Evolutionary conservation across 345 rosid genomes (phyloP).

Genomic region (Arabis hirsuta): DNA sequence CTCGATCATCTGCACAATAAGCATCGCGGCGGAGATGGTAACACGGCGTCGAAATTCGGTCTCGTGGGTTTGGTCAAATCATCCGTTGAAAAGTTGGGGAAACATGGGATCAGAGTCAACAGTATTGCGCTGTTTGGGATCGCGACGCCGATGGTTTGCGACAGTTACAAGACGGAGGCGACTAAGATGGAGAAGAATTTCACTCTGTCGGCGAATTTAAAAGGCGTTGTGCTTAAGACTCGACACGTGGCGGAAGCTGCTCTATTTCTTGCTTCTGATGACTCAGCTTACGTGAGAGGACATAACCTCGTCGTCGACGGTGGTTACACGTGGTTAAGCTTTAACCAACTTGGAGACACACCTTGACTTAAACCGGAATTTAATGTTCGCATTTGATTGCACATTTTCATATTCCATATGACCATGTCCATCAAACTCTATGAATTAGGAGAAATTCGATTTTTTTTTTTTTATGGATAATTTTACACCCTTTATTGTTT

Average conservation of each 20-base stretch:
- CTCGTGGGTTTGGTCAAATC: constrained; percentile 62
- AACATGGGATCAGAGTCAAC: constrained; percentile 73
- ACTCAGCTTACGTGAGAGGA: constrained; percentile 14
- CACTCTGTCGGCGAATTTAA: neutral
- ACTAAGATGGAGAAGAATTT: constrained; percentile 48
- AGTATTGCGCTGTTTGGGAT: constrained; percentile 70
- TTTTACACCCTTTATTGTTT: too few species aligned
- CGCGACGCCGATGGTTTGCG: constrained; percentile 66
- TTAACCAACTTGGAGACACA: neutral
- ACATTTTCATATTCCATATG: too few species aligned
- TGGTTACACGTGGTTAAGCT: neutral
- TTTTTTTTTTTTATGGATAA: too few species aligned
- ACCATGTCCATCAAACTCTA: too few species aligned
- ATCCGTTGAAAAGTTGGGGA: constrained; percentile 76
- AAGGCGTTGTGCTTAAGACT: constrained; percentile 7
- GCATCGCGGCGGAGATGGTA: constrained; percentile 50
- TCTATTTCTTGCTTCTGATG: constrained; percentile 4
- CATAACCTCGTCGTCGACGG: neutral
- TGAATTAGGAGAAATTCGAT: too few species aligned
- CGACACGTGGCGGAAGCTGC: constrained; percentile 16
- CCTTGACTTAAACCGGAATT: too few species aligned
- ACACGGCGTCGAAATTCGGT: too few species aligned
- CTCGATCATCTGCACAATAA: constrained; percentile 68
- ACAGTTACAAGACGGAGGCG: constrained; percentile 45
- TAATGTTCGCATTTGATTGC: neutral